Base-by-base conservation (phyloP, 306 rosid species). In the Lathyrus oleraceus region DNA sequence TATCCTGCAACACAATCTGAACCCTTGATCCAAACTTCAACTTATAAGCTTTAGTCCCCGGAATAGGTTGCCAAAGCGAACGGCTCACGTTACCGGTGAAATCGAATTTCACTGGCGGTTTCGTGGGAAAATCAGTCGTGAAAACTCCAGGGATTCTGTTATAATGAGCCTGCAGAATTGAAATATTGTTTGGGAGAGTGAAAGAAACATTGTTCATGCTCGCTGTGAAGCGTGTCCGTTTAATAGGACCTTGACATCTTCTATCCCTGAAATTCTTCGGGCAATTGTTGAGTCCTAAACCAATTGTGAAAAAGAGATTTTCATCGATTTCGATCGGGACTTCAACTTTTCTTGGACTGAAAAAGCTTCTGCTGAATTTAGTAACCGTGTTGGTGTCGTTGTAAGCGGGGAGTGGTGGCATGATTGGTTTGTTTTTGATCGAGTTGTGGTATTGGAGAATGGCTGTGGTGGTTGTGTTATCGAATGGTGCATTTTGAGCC, bases 381-480 rank as follows among this genome's bases (percentile, higher is more conserved):
- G 99, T 84, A 75, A 84, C 95, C 0, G 85, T 87, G 76, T 79
- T 69, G 2, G 99, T 94, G 87, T 91, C 95, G 40, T 94, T 94
- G 71, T 70, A 94, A 27, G 91, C 83, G 2, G 99, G 99, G 19
- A 94, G 85, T 2, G 47, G 8, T 0, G 97, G 91, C 89, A 87
- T 85, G 1, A 81, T 1, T 0, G 96, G 96, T 60, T 70, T 84
- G 7, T 7, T 5, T 80, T 15, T 49, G 85, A 81, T 23, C 0
- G 89, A 77, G 20, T 57, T 79, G 86, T 57, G 11, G 12, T 94
- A 94, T 4, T 82, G 66, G 8, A 94, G 95, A 48, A 94, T 89
- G 72, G 99, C 99, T 0, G 97, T 87, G 69, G 96, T 88, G 71
- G 99, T 94, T 60, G 97, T 88, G 84, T 84, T 94, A 82, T 83